Percentiles rank a stretch among this genome's conserved stretches.
phyloP scores from a whole-genome alignment of 2,329 filamentous ascomycete genomes.

The Colletotrichum paranaense region DNA sequence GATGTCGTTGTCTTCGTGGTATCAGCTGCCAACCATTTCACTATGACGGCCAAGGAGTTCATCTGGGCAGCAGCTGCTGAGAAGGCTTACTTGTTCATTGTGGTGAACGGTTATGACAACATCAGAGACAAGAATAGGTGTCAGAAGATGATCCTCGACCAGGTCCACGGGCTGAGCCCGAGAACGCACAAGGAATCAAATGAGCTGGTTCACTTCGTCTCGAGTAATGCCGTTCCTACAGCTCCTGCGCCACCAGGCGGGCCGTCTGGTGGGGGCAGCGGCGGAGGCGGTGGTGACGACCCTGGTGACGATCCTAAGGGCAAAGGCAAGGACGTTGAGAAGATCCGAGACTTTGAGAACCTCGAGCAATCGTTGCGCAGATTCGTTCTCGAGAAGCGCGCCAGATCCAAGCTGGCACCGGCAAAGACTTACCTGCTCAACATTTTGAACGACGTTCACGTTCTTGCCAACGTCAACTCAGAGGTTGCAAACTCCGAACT shows the following conservation, averaged over 20 bases:
- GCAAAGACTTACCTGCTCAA: conserved; percentile 96
- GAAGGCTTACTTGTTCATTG: conserved; percentile 99
- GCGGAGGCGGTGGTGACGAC: conserved; percentile 67
- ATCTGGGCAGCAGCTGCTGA: conserved; percentile 95
- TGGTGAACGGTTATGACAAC: conserved; percentile 93
- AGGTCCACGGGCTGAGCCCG: conserved; percentile 88
- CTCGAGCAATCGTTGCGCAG: conserved; percentile 89
- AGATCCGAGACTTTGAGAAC: conserved; percentile 88
- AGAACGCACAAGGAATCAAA: conserved; percentile 91
- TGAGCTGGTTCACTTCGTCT: conserved; percentile 97
- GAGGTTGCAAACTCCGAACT: conserved; percentile 89
- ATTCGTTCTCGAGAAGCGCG: conserved; percentile 96
- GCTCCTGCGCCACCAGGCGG: conserved; percentile 67
- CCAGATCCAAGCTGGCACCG: conserved; percentile 93
- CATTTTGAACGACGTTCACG: conserved; percentile 87
- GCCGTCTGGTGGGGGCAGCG: conserved; percentile 65
- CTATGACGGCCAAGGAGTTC: conserved; percentile 96
- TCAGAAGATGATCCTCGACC: conserved; percentile 92
- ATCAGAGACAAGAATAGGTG: conserved; percentile 93
- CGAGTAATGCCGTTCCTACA: conserved; percentile 92
- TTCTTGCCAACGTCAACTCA: conserved; percentile 85
- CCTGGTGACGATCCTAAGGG: conserved; percentile 71
- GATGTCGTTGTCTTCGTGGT: conserved; percentile 99
- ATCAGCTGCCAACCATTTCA: conserved; percentile 97
- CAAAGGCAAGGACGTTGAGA: conserved; percentile 90